These are phyloP conservation scores for Alternaria dauci DNA, from an alignment of 2,329 filamentous ascomycete species.

Conservation along the genomic window DNA sequence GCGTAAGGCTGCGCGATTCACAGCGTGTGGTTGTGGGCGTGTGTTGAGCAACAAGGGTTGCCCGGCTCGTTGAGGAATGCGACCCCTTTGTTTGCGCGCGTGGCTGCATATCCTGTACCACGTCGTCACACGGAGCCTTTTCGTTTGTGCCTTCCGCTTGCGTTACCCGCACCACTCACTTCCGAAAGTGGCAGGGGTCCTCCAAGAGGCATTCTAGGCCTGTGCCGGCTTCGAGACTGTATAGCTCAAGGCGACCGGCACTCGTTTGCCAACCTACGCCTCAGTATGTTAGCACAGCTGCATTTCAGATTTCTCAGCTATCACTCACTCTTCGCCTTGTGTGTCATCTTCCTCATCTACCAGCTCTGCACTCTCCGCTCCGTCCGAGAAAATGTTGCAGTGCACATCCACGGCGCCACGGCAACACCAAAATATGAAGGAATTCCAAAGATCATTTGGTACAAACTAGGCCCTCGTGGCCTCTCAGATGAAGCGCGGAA, in stretches of 20 bases:
- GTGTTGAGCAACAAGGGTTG: background rate
- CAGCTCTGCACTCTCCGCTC: slow-evolving; percentile 4
- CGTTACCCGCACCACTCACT: background rate
- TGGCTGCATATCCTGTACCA: slow-evolving; percentile 1
- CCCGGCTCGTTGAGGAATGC: background rate
- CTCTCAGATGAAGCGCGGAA: slow-evolving; percentile 36
- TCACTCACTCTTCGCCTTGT: slow-evolving; percentile 1
- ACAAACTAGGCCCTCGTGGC: slow-evolving; percentile 51
- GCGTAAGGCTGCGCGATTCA: background rate
- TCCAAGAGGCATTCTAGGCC: background rate
- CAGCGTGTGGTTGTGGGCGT: background rate
- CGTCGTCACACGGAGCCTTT: background rate
- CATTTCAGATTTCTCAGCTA: slow-evolving; percentile 4
- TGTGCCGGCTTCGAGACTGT: background rate
- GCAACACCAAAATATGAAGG: slow-evolving; percentile 1
- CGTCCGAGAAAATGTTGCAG: background rate
- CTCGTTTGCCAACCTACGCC: background rate
- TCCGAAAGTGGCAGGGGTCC: background rate
- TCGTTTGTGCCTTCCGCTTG: background rate
- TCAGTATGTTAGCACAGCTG: background rate
- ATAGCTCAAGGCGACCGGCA: background rate
- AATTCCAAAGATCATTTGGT: slow-evolving; percentile 51
- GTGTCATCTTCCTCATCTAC: background rate
- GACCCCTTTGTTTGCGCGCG: slow-evolving; percentile 1
- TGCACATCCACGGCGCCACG: background rate